Conservation (phyloP, 2,329 filamentous ascomycete species). For the Ophiocordyceps camponoti-rufipedis region DNA sequence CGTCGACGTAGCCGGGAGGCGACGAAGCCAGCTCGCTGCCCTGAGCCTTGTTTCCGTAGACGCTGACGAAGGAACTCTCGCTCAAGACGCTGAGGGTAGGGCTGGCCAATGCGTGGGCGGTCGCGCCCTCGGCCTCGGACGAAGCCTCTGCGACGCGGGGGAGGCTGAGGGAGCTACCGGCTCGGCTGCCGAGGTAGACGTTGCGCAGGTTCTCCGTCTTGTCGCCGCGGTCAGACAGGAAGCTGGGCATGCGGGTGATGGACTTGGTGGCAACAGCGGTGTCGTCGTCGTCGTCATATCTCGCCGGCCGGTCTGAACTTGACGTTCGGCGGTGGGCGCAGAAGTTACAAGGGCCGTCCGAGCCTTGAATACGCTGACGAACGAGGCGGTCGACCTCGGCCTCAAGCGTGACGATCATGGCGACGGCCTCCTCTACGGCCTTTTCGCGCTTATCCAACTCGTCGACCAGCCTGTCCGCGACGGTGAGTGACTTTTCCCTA, state of each 20-base stretch:
- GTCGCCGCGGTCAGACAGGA: constrained; percentile 40
- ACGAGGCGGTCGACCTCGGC: constrained; percentile 35
- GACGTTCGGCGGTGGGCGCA: constrained; percentile 9
- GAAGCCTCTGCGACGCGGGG: constrained; percentile 25
- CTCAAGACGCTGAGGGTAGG: constrained; percentile 46
- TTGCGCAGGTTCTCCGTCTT: constrained; percentile 42
- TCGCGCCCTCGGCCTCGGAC: constrained; percentile 15
- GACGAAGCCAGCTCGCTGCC: constrained; percentile 15
- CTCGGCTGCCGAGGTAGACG: constrained; percentile 32
- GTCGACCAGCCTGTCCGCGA: constrained; percentile 37
- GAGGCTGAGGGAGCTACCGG: constrained; percentile 30
- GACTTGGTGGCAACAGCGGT: constrained; percentile 7
- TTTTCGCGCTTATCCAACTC: constrained; percentile 52
- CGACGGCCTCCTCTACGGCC: constrained; percentile 51
- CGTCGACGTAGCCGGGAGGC: constrained; percentile 10
- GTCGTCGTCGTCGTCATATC: constrained; percentile 9
- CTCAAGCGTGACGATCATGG: constrained; percentile 49
- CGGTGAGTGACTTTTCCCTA: constrained; percentile 32
- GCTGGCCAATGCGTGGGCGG: constrained; percentile 26
- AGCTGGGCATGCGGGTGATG: constrained; percentile 43
- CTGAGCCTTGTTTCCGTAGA: constrained; percentile 28
- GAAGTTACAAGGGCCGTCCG: constrained; percentile 21
- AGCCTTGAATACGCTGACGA: constrained; percentile 31
- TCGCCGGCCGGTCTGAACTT: constrained; percentile 4
- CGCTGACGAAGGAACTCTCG: constrained; percentile 47